Evolutionary conservation across 129 eudicot species (phyloP).

Genomic region (Tagetes patula): DNA sequence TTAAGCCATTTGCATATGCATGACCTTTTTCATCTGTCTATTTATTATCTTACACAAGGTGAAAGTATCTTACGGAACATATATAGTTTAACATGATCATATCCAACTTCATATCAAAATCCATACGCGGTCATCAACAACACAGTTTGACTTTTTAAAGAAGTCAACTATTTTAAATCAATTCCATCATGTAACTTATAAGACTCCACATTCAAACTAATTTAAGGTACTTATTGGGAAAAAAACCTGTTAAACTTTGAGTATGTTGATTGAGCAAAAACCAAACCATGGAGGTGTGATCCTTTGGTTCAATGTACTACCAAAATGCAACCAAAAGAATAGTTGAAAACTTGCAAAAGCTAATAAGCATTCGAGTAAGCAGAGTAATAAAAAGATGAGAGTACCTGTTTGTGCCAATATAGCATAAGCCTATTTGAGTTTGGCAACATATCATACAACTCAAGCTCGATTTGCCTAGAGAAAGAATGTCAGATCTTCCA

Average conservation of each 20-base stretch:
- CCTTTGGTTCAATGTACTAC: background rate
- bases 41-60: background rate
- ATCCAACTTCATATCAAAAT: background rate
- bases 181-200: background rate
- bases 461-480: background rate
- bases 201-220: background rate
- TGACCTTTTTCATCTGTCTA: too few relatives aligned
- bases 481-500: slow-evolving; percentile 1
- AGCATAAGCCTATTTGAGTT: background rate
- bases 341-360: background rate
- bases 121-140: background rate
- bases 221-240: background rate
- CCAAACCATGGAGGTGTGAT: background rate
- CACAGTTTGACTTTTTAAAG: background rate
- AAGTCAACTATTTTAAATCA: background rate
- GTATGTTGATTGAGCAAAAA: background rate
- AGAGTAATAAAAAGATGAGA: background rate
- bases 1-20: too few relatives aligned
- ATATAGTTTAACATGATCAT: background rate
- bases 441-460: background rate
- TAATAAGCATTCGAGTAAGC: background rate
- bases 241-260: background rate
- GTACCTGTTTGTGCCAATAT: background rate
- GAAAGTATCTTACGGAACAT: background rate
- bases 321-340: background rate